Percentiles rank a stretch among this genome's conserved stretches.
Evolutionary conservation across 176 grass and related monocot genomes (phyloP).

Genomic region (Aegilops longissima): DNA sequence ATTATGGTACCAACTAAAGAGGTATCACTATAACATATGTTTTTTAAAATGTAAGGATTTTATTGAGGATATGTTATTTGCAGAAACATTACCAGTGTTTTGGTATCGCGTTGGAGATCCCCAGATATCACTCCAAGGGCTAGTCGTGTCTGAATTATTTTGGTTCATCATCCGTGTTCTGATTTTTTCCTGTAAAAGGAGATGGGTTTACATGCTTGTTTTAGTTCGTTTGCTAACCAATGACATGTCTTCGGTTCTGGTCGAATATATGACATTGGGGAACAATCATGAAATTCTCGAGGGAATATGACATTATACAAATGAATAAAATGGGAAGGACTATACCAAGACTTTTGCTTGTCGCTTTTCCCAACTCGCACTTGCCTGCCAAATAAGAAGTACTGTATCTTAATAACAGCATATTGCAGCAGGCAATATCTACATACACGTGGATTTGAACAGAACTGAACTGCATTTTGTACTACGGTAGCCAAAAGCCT

Average conservation of each 20-base stretch:
- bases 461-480: too few species aligned
- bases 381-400: conserved; percentile 51
- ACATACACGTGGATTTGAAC: too few species aligned
- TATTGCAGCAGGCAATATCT: neutral
- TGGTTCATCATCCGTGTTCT: conserved; percentile 60
- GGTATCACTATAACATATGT: neutral
- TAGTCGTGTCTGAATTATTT: conserved; percentile 52
- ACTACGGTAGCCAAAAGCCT: too few species aligned
- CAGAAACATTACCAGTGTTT: conserved; percentile 42
- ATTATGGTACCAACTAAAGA: neutral
- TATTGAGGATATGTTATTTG: neutral
- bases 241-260: neutral
- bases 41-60: too few species aligned
- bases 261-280: neutral
- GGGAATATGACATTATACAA: neutral
- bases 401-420: conserved; percentile 9
- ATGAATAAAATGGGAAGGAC: neutral
- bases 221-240: neutral
- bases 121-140: conserved; percentile 81
- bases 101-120: conserved; percentile 42
- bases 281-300: neutral
- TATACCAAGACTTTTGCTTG: conserved; percentile 86
- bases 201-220: neutral
- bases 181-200: conserved; percentile 57
- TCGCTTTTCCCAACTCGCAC: conserved; percentile 69